Evolutionary conservation across 768 basidiomycete genomes (phyloP), one percentile per base, ranked within the genome.

Genomic region (Boletus pseudopeckii): DNA sequence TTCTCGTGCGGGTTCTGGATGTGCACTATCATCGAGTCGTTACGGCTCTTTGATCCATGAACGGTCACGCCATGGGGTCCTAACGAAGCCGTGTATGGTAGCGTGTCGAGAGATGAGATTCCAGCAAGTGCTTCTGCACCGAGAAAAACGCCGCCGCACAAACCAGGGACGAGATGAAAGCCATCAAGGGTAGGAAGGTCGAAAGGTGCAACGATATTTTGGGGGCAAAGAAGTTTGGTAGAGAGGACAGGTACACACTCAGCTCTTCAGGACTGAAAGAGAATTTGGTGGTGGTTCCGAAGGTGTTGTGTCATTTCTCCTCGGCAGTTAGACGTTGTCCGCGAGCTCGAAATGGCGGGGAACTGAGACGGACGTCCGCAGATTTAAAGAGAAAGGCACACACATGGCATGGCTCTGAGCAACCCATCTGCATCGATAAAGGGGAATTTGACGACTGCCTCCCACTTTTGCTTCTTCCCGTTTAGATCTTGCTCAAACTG

Each of bases 141-240:
- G 9, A 95, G 84, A 51, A 83, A 81, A 10, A 93, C 95, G 17
- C 96, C 95, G 26, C 93, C 87, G 55, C 90, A 83, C 0, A n/a
- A 81, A 5, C 96, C 96, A 39, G 88, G 81, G 36, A 95, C 78
- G 39, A 97, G 80, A 60, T 92, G 86, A 15, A 97, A 78, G 2
- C 92, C 95, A 58, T 77, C 75, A 33, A 98, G 77, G 0, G 87
- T 93, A 0, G 97, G 97, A 9, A 98, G 80, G 62, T 95, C 81
- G 75, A 92, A 99, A 96, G 15, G 81, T 83, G 61, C 90, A 95
- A 33, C 86, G 83, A 59, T 84, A 73, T 15, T 98, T 72, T 91
- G 80, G 11, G 97, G 95, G 81, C n/a, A n/a, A 99, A 97, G 76
- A 98, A 94, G 5, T 92, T 90, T 1, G 94, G 92, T 2, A 95